Base-by-base conservation (phyloP, 371 early-diverging fungal genomes). In the Basidiobolus heterosporus region DNA sequence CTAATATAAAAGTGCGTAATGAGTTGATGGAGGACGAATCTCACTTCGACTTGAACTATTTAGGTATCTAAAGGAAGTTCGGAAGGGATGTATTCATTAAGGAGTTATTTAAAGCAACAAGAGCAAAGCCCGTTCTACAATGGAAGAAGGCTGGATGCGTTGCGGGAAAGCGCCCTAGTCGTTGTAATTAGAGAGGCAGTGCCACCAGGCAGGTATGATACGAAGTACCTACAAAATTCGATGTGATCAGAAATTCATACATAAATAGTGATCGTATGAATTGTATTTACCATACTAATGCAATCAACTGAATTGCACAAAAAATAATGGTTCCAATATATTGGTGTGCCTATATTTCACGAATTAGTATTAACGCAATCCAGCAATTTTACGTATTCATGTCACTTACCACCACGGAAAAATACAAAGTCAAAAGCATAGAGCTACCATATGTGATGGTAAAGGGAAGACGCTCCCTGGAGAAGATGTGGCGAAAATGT, bases 191-290 rank as follows among this genome's bases (percentile, higher is more conserved):
- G 20, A 16, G 48, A 20, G 8, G 48, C 24, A 11, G 60, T 44
- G 22, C 72, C 72, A 35, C 68, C 69, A 0, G 74, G 74, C 20
- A 73, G 61, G 44, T 73, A 73, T 20, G 70, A 67, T 11, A 64
- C 74, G 46, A 72, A 62, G 47, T 72, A 65, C 52, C 54, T 54
- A 53, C 36, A 24, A 46, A 21, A 3, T 24, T 41, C 11, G 15
- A 47, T 41, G 24, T n/a, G 20, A 18, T 3, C 19, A 4, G 37
- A 22, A 4, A 39, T 20, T 24, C 2, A 50, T 55, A 36, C 22
- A 14, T 9, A 18, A 38, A 11, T n/a, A 15, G 16, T 48, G 45
- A 44, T 18, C 5, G 16, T 24, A 8, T 4, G n/a, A 17, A 17
- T 14, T 9, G 15, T 13, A 38, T n/a, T 45, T 54, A 67, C 68